Evolutionary conservation across 2,329 filamentous ascomycete species (phyloP), one percentile per base, ranked within the genome.

Genomic region (Fusarium temperatum): DNA sequence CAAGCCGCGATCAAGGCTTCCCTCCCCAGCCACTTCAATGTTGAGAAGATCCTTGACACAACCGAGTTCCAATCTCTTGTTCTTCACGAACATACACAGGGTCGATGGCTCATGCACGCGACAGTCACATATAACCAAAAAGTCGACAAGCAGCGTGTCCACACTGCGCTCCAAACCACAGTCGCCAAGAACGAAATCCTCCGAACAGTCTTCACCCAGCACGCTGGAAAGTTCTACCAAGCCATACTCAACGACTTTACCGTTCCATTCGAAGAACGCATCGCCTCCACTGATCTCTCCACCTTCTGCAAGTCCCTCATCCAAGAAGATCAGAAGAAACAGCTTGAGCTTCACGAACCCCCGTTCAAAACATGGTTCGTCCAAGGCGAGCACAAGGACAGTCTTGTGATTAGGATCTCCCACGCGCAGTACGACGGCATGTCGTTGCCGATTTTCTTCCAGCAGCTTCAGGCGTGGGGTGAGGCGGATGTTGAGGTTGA

Each of bases 351-450:
- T 8, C 28, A 30, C 17, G 57, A 60, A 5, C 42, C 56, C 0
- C 56, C 56, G 9, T 59, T 59, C 32, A 59, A 59, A 2, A 20
- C 56, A 5, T 59, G 56, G 56, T 30, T 59, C 15, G 24, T 59
- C 0, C 56, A 50, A 12, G 42, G 42, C 20, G 41, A 59, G 15
- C 56, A 51, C 15, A 50, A 30, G 5, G 56, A 59, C 1, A 38
- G 42, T 38, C 57, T 60, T 11, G 26, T 41, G 20, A 1, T 53
- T 1, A 51, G 57, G 1, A 38, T 60, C 20, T 60, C 57, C 3
- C 57, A 60, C 13, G 44, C 57, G 5, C 57, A 60, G 26, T 60
- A 60, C 3, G 57, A 60, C 4, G 57, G 57, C 4, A 60, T 60
- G 44, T 60, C 57, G 2, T 2, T 60, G 7, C 44, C 57, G 14